These are phyloP conservation scores for Mycena sanguinolenta DNA, from an alignment of 768 basidiomycete genomes.

Conservation along the genomic window DNA sequence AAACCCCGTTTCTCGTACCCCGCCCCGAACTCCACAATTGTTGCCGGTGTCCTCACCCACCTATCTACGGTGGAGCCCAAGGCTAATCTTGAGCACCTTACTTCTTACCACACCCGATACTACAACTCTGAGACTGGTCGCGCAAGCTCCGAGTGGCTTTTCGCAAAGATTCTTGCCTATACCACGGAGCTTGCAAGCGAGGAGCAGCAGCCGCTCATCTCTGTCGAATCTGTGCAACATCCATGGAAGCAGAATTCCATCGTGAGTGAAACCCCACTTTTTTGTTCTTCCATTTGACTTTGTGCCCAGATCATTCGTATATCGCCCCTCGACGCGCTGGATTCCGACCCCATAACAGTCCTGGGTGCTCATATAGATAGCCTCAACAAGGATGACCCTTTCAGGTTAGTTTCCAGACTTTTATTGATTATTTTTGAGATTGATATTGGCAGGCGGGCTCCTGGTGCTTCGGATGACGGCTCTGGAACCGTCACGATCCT, in stretches of 20 bases:
- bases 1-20: conserved; percentile 29
- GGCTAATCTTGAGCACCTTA: conserved; percentile 60
- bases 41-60: conserved; percentile 18
- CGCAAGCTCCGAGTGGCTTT: conserved; percentile 31
- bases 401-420: not conserved
- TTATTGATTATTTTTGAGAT: not conserved
- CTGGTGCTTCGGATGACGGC: conserved; percentile 55
- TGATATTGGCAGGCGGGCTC: conserved; percentile 36
- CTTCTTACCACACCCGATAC: conserved; percentile 65
- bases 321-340: not conserved
- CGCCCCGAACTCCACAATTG: conserved; percentile 31
- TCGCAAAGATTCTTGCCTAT: conserved; percentile 28
- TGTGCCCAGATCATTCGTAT: conserved; percentile 29
- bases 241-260: conserved; percentile 32
- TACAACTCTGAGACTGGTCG: conserved; percentile 45
- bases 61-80: conserved; percentile 53
- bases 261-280: not conserved
- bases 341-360: conserved; percentile 34
- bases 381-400: conserved; percentile 38
- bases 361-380: conserved; percentile 46
- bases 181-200: conserved; percentile 28
- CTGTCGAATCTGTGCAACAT: conserved; percentile 27
- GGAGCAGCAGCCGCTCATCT: conserved; percentile 20
- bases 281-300: not conserved
- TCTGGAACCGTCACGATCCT: conserved; percentile 48